Base-by-base conservation (phyloP, 2,329 filamentous ascomycete genomes). In the Waltergamsia citrina region DNA sequence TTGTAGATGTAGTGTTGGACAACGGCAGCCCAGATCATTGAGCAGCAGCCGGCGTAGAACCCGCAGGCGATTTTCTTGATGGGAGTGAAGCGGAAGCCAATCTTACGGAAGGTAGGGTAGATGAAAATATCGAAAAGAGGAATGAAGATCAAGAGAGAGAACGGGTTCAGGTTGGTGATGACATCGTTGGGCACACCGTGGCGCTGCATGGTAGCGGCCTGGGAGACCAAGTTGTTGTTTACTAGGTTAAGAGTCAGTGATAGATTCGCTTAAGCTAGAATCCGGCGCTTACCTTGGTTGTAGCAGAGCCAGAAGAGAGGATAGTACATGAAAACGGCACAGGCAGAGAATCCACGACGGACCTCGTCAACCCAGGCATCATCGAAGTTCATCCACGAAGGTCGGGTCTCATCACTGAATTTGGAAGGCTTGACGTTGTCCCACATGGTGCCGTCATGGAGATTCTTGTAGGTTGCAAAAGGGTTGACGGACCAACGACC, bases 301-400 rank as follows among this genome's bases (percentile, higher is more conserved):
- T 64, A 65, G 34, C 65, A 64, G 17, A 69, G 60, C 68, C 68
- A 76, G 48, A 67, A 75, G 21, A 77, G 68, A 3, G 81, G 79
- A 37, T 75, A 78, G 65, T 76, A 85, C 42, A 71, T 51, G 53
- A 83, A 88, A 6, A 85, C 81, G 28, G 71, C 64, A 51, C 79
- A 83, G 12, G 79, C 79, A 35, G 67, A 63, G 42, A 83, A 67
- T 7, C 81, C 81, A 57, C 82, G 76, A 28, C 66, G 65, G 19
- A 86, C 69, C 51, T 86, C 80, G 48, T 85, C 81, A 24, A 88
- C 81, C 81, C 81, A 88, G 15, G 71, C 72, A 43, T 88, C 83
- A 41, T 87, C 81, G 45, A 85, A 86, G 3, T 71, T 81, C 78
- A 87, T 87, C 79, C 80, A 86, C 1, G 45, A 43, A 0, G 77